Conservation (phyloP, 257 asterid species). For the Dorcoceras hygrometricum region DNA sequence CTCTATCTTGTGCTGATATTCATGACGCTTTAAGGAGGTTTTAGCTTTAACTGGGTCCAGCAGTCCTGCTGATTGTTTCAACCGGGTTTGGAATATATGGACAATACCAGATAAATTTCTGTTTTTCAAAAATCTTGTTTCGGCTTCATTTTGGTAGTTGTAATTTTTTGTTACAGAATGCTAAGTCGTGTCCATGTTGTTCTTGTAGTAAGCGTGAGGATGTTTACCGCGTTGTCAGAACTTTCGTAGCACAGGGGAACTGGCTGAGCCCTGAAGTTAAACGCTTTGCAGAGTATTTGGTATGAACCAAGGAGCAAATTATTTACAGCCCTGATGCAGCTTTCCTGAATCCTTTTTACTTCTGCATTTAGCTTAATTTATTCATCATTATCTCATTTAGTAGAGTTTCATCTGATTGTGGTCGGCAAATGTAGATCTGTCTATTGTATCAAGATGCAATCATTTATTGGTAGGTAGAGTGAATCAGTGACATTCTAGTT, state of each 20-base stretch:
- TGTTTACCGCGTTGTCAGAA: slow-evolving; percentile 79
- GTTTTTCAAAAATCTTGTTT: slow-evolving; percentile 8
- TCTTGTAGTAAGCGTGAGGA: slow-evolving; percentile 80
- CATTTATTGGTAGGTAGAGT: background rate
- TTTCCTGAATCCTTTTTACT: slow-evolving; percentile 22
- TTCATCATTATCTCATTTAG: background rate
- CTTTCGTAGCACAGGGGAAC: slow-evolving; percentile 63
- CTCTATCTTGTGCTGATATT: background rate
- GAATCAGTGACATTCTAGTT: background rate
- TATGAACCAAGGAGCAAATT: slow-evolving; percentile 39
- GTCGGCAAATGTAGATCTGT: slow-evolving; percentile 1
- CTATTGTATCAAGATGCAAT: slow-evolving; percentile 3
- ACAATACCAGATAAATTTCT: slow-evolving; percentile 12
- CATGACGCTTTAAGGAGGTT: background rate
- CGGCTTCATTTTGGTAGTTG: slow-evolving; percentile 17
- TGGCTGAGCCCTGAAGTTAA: slow-evolving; percentile 65
- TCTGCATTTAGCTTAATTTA: background rate
- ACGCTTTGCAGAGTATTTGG: slow-evolving; percentile 63
- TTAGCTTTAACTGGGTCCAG: slow-evolving; percentile 9
- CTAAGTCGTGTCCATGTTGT: slow-evolving; percentile 26
- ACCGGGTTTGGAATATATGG: slow-evolving; percentile 5
- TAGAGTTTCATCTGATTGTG: slow-evolving; percentile 14
- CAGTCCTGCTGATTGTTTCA: slow-evolving; percentile 12
- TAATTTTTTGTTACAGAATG: slow-evolving; percentile 8
- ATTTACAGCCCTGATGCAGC: slow-evolving; percentile 2